Evolutionary conservation across 345 rosid genomes (phyloP).

Genomic region (Geranium brycei): DNA sequence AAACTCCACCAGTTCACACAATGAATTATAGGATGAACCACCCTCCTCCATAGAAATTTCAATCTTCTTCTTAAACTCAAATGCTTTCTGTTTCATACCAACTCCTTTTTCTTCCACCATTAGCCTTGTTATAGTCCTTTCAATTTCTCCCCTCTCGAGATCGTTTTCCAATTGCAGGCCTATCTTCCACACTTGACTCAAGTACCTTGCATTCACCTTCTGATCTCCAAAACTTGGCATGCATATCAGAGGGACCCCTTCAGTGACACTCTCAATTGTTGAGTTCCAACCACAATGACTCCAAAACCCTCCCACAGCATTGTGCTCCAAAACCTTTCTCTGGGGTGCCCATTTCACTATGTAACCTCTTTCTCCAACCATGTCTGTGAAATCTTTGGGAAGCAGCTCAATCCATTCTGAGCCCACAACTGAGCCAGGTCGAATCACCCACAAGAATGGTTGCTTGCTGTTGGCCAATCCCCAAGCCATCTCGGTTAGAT

Average conservation of each 20-base stretch:
- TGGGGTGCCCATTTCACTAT: constrained; percentile 27
- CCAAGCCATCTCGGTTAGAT: constrained; percentile 15
- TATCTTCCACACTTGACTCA: constrained; percentile 12
- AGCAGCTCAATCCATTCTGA: constrained; percentile 8
- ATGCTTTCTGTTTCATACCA: constrained; percentile 6
- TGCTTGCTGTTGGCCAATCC: constrained; percentile 17
- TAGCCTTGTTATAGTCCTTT: constrained; percentile 9
- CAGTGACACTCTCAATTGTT: constrained; percentile 13
- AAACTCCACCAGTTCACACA: constrained; percentile 12
- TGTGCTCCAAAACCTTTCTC: constrained; percentile 18
- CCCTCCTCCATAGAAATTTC: constrained; percentile 5
- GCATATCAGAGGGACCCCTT: constrained; percentile 19
- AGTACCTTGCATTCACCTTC: constrained; percentile 8
- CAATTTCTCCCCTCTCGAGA: constrained; percentile 11
- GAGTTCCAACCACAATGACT: constrained; percentile 26
- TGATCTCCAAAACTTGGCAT: constrained; percentile 18
- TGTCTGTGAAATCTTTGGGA: constrained; percentile 7
- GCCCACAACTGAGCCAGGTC: constrained; percentile 9
- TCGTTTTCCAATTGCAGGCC: constrained; percentile 11
- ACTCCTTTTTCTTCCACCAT: constrained; percentile 15
- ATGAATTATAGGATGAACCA: constrained; percentile 12
- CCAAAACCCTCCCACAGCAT: constrained; percentile 21
- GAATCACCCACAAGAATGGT: constrained; percentile 24
- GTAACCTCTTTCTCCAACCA: constrained; percentile 12
- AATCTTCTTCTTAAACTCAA: constrained; percentile 12